These are phyloP conservation scores for Exophiala aquamarina DNA, from an alignment of 2,329 filamentous ascomycete species.

Conservation along the genomic window DNA sequence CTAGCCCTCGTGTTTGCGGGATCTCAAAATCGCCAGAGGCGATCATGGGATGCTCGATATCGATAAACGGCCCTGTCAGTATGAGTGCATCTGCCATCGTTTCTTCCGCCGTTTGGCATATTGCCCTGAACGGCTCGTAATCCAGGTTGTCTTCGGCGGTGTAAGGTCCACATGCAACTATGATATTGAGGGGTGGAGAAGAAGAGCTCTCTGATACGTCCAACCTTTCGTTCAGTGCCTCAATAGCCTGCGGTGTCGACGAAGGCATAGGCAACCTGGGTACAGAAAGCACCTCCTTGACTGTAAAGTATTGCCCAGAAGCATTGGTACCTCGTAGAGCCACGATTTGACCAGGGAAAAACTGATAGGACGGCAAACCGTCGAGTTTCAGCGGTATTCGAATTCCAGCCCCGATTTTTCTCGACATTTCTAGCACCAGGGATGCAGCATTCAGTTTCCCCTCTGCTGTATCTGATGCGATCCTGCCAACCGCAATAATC, in stretches of 20 bases:
- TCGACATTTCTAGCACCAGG: conserved; percentile 82
- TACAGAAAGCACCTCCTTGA: conserved; percentile 71
- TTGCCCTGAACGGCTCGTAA: conserved; percentile 79
- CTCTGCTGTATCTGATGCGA: conserved; percentile 83
- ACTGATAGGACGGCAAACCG: conserved; percentile 67
- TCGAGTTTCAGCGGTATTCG: conserved; percentile 78
- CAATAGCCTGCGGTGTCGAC: conserved; percentile 65
- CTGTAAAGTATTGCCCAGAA: conserved; percentile 78
- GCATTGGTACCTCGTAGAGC: conserved; percentile 84
- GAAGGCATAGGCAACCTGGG: conserved; percentile 75
- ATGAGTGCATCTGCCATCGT: conserved; percentile 76
- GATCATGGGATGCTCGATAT: conserved; percentile 85
- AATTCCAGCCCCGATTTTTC: conserved; percentile 77
- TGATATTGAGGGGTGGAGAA: conserved; percentile 68
- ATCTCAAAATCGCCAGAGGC: conserved; percentile 77
- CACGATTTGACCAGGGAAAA: conserved; percentile 94
- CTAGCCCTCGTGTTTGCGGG: conserved; percentile 56
- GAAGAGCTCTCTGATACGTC: conserved; percentile 58
- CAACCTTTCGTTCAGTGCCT: conserved; percentile 68
- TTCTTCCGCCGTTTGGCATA: conserved; percentile 75
- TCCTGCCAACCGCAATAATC: conserved; percentile 85
- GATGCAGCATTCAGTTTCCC: conserved; percentile 84
- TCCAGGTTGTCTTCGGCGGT: conserved; percentile 89
- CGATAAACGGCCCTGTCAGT: conserved; percentile 83
- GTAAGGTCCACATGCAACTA: conserved; percentile 84